phyloP scores from a whole-genome alignment of 257 asterid species.

The Solanum etuberosum region DNA sequence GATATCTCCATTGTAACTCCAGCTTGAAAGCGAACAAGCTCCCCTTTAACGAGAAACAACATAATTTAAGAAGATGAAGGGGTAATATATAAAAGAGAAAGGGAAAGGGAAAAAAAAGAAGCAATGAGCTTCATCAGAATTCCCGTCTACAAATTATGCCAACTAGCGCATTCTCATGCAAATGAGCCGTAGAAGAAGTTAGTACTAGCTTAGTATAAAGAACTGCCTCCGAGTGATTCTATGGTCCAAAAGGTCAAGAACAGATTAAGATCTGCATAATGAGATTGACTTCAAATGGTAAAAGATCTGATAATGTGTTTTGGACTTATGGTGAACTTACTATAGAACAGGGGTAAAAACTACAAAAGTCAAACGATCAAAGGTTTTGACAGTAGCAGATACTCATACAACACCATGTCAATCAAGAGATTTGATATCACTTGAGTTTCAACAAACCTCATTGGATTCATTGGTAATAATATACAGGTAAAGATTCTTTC shows the following conservation, averaged over 20 bases:
- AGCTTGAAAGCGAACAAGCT: constrained; percentile 78
- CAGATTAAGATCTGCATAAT: neutral
- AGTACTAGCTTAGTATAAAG: neutral
- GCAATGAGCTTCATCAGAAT: neutral
- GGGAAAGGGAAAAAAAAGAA: neutral
- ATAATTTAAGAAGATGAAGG: neutral
- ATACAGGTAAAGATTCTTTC: neutral
- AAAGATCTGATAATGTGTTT: neutral
- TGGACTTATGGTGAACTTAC: neutral
- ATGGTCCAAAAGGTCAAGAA: neutral
- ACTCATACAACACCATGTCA: neutral
- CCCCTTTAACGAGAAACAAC: constrained; percentile 37
- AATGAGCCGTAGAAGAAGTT: neutral
- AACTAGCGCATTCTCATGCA: neutral
- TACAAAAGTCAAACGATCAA: neutral
- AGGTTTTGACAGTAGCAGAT: neutral
- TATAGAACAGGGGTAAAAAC: neutral
- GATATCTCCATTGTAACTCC: constrained; percentile 94
- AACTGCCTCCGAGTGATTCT: neutral
- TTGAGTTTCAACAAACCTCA: neutral
- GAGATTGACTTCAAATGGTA: neutral
- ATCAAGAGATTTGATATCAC: neutral
- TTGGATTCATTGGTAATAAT: neutral
- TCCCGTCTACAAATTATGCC: neutral
- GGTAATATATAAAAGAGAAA: neutral